These are phyloP conservation scores for Boehmeria nivea DNA, from an alignment of 306 rosid genomes.

Conservation along the genomic window DNA sequence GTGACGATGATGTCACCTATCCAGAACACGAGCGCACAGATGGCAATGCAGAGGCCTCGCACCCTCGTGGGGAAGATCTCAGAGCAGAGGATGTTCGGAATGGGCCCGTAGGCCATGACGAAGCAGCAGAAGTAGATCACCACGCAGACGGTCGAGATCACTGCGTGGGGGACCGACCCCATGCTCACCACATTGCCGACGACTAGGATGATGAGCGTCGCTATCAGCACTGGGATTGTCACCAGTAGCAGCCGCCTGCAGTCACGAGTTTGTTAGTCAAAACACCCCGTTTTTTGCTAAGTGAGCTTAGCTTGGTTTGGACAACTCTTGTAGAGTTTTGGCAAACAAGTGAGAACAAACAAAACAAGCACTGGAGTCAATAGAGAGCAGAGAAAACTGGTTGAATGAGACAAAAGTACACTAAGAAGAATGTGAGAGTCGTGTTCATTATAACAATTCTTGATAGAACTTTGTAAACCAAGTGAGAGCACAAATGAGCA, in stretches of 20 bases:
- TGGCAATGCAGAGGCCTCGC: constrained; percentile 44
- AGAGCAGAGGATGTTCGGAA: constrained; percentile 42
- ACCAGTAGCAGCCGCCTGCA: constrained; percentile 31
- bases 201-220: constrained; percentile 29
- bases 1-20: constrained; percentile 39
- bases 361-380: no score
- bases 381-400: no score
- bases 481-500: no score
- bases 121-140: constrained; percentile 37
- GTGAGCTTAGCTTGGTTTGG: no score
- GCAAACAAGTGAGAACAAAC: no score
- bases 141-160: constrained; percentile 33
- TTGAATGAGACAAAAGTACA: no score
- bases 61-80: constrained; percentile 41
- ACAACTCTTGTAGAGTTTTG: no score
- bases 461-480: no score
- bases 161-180: constrained; percentile 30
- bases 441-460: no score
- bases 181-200: constrained; percentile 23
- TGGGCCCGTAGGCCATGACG: constrained; percentile 39
- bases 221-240: constrained; percentile 30
- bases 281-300: no score
- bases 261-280: no score
- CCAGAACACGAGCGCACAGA: constrained; percentile 37
- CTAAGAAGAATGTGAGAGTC: no score